phyloP scores from a whole-genome alignment of 352 stramenopile genomes.

The Globisporangium orthogonon region DNA sequence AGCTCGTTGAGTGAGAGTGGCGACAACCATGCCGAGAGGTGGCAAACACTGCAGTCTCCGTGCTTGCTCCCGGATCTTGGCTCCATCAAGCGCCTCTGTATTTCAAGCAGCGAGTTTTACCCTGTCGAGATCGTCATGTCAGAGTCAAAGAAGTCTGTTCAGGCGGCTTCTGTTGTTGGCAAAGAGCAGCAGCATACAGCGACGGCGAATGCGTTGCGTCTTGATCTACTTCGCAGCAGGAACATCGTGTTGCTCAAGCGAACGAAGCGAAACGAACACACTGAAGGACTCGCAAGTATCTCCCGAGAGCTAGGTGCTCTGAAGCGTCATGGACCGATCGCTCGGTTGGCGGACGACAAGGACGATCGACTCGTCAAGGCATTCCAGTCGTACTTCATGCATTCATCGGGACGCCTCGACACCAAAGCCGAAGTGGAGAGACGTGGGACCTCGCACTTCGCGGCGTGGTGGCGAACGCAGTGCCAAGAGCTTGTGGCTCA shows the following conservation, averaged over 20 bases:
- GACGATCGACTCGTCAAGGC: conserved; percentile 23
- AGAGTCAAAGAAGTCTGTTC: neutral
- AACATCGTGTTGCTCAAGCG: conserved; percentile 64
- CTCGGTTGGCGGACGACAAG: conserved; percentile 2
- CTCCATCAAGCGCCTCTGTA: conserved; percentile 45
- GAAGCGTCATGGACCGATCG: conserved; percentile 1
- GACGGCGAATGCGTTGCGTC: conserved; percentile 52
- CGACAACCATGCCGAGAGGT: conserved; percentile 2
- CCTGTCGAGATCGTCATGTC: conserved; percentile 53
- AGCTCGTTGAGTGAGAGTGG: neutral
- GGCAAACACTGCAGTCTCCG: conserved; percentile 40
- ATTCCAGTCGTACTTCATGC: conserved; percentile 32
- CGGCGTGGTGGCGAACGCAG: conserved; percentile 9
- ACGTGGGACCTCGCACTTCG: neutral
- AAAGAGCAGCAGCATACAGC: conserved; percentile 13
- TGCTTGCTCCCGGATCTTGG: conserved; percentile 65
- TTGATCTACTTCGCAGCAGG: conserved; percentile 46
- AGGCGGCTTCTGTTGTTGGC: neutral
- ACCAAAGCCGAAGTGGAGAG: conserved; percentile 14
- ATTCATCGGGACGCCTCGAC: neutral
- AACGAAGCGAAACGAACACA: conserved; percentile 18
- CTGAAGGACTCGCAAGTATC: conserved; percentile 9
- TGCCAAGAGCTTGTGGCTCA: conserved; percentile 26
- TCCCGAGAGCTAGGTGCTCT: conserved; percentile 15
- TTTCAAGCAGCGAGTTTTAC: conserved; percentile 50